Evolutionary conservation across 2,329 filamentous ascomycete species (phyloP), one percentile per base, ranked within the genome.

Genomic region (Talaromyces pinophilus): DNA sequence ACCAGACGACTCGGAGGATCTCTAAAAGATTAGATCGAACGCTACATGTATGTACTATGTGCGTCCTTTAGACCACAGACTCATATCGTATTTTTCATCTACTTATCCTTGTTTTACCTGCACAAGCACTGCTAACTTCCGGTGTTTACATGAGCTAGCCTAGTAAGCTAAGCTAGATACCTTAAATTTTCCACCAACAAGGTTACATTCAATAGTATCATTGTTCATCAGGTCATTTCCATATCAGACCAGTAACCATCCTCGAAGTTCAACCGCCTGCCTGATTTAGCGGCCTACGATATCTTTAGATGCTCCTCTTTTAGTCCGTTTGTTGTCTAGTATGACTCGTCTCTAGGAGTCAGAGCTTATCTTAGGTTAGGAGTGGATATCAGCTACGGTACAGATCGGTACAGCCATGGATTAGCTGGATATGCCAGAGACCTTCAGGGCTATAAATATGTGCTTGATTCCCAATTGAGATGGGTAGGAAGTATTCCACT

Each of bases 201-300:
- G 40, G 54, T 64, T 64, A 64, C 62, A 64, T 64, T 64, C 17
- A 40, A 19, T 15, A 50, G 62, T 50, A 42, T 25, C 28, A 46
- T 28, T 35, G 22, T 8, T 6, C 52, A 19, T 55, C 52, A 5
- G 10, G 30, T 33, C 17, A 19, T n/a, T 17, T 25, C 19, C n/a
- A 38, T 15, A 55, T 40, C n/a, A 57, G 22, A 42, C 25, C 40
- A 59, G 54, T 59, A 19, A 52, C 10, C 11, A 15, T 13, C 28
- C n/a, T n/a, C 22, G 22, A 35, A 52, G 15, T 13, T 30, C 11
- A 59, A 25, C 13, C 30, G 33, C n/a, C 3, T 64, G 46, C 40
- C 40, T 52, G 5, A 50, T 46, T 22, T 17, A 42, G 54, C 17
- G 3, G 5, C 17, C 50, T 30, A n/a, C 22, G 33, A 25, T 13